Evolutionary conservation across 1,139 yeast species (phyloP).

Genomic region (Arxiozyma slooffiae): DNA sequence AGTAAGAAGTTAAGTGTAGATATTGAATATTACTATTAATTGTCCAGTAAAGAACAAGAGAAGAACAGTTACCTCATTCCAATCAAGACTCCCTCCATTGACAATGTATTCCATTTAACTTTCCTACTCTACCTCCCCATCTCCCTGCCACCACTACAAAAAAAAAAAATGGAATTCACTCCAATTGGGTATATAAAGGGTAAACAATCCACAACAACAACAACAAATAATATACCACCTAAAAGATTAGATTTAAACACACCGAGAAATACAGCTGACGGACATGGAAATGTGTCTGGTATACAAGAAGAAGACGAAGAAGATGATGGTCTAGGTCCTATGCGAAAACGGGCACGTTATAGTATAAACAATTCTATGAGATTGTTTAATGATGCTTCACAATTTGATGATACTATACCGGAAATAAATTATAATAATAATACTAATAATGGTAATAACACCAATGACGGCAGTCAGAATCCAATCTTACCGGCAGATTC

Average conservation of each 20-base stretch:
- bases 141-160: too few species aligned
- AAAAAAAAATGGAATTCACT: conserved; percentile 22
- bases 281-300: background rate
- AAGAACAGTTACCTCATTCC: background rate
- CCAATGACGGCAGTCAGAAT: too few species aligned
- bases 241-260: background rate
- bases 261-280: background rate
- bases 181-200: conserved; percentile 27
- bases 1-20: too few species aligned
- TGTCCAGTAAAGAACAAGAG: background rate
- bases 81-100: background rate
- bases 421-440: conserved; percentile 11
- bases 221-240: background rate
- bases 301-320: background rate
- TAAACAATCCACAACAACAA: conserved; percentile 12
- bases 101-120: background rate
- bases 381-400: conserved; percentile 25
- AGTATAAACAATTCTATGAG: conserved; percentile 23
- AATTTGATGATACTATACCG: conserved; percentile 28
- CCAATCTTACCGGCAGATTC: background rate
- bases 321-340: conserved; percentile 10
- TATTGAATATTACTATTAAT: too few species aligned
- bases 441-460: conserved; percentile 4
- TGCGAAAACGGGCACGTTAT: conserved; percentile 12
- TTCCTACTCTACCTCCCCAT: too few species aligned